A percentile compares a stretch with the other conserved stretches of the same genome.
Evolutionary conservation across 2,329 filamentous ascomycete genomes (phyloP).

Genomic region (Endoconidiophora polonica): DNA sequence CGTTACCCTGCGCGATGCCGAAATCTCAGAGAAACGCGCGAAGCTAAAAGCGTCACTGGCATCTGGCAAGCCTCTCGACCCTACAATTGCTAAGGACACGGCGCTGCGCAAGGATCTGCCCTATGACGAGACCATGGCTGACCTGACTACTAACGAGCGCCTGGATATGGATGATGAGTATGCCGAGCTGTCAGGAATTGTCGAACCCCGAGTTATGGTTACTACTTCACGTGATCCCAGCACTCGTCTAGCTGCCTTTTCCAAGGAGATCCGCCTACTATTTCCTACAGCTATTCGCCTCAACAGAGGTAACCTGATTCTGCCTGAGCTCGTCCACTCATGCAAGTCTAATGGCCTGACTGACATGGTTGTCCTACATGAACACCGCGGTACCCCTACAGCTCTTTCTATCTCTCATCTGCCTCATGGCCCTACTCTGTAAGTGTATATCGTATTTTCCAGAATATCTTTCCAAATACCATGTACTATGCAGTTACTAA

Average conservation of each 20-base stretch:
- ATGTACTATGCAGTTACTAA: no score
- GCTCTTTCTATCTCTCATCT: constrained; percentile 77
- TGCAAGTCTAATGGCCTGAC: constrained; percentile 66
- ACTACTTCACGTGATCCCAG: constrained; percentile 84
- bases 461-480: neutral
- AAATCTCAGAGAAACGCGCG: constrained; percentile 80
- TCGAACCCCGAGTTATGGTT: constrained; percentile 71
- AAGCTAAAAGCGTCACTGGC: constrained; percentile 76
- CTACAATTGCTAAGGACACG: constrained; percentile 74
- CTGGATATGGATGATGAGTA: constrained; percentile 80
- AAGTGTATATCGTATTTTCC: constrained; percentile 4
- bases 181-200: constrained; percentile 71
- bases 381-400: constrained; percentile 83
- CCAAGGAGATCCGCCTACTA: constrained; percentile 75
- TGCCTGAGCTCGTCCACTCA: constrained; percentile 70
- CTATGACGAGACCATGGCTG: constrained; percentile 71
- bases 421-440: constrained; percentile 59
- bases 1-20: constrained; percentile 72
- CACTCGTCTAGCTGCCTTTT: constrained; percentile 69
- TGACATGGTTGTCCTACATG: constrained; percentile 76
- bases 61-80: constrained; percentile 71
- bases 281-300: constrained; percentile 73
- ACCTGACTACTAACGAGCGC: constrained; percentile 49
- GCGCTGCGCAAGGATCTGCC: constrained; percentile 71
- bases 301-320: constrained; percentile 79